phyloP scores from a whole-genome alignment of 495 filamentous ascomycete species.

The Geoglossum glabrum region DNA sequence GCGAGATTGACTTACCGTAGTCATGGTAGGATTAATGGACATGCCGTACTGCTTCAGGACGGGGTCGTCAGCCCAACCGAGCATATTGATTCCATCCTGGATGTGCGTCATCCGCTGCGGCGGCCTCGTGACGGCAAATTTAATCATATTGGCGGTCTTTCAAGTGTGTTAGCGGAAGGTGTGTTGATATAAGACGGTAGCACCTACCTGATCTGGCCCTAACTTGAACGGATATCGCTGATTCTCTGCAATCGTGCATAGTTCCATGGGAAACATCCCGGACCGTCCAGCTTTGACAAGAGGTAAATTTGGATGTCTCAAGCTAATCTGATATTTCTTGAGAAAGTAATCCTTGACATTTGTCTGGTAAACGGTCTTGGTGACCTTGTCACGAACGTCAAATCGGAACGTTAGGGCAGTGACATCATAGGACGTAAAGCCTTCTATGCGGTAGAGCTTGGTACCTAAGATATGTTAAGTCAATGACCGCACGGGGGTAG shows the following conservation, averaged over 20 bases:
- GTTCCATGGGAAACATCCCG: conserved; percentile 57
- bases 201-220: conserved; percentile 29
- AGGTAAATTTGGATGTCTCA: conserved; percentile 38
- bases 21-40: conserved; percentile 38
- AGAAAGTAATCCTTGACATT: conserved; percentile 47
- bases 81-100: conserved; percentile 36
- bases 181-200: background rate
- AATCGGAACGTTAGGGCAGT: conserved; percentile 39
- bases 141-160: conserved; percentile 63
- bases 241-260: conserved; percentile 37
- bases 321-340: conserved; percentile 35
- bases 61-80: conserved; percentile 48
- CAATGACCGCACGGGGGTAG: background rate
- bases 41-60: conserved; percentile 50
- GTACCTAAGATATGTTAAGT: conserved; percentile 1
- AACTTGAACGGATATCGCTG: conserved; percentile 71
- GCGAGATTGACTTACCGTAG: conserved; percentile 18
- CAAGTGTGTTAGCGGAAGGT: background rate
- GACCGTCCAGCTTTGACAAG: conserved; percentile 49
- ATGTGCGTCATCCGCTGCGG: conserved; percentile 39
- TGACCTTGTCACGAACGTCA: conserved; percentile 30
- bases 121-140: conserved; percentile 54
- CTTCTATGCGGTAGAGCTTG: conserved; percentile 41
- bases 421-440: conserved; percentile 27
- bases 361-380: conserved; percentile 20